Base-by-base conservation (phyloP, 352 stramenopile species). In the Phytopythium oedochilum region DNA sequence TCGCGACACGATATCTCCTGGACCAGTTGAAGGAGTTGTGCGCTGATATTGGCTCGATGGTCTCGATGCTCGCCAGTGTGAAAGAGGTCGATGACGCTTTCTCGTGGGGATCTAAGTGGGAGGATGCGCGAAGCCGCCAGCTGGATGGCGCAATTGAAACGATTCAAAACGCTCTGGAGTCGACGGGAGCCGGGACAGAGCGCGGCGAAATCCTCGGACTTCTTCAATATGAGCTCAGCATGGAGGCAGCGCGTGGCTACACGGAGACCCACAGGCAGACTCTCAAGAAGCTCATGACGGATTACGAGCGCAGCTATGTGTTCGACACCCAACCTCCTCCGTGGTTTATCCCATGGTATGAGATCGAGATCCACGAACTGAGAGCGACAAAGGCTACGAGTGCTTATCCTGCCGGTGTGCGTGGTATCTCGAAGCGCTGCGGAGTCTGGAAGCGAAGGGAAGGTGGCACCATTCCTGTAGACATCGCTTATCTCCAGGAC, bases 311-410 rank as follows among this genome's bases (percentile, higher is more conserved):
- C 10, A 7, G 38, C 0, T 15, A 0, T 23, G 44, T 51, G 2
- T 36, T 38, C 28, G 28, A 51, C 25, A 26, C 26, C 6, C 15
- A 3, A 8, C 9, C 18, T 18, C 25, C n/a, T 5, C 8, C 7
- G 2, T 53, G 47, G 47, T 32, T 53, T 9, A n/a, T 53, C 28
- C 47, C 47, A 1, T 53, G 47, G 47, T 53, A 43, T 31, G 47
- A 53, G 15, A 17, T 53, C n/a, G 47, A 43, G 20, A 5, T 42
- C 18, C 10, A 26, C 1, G 38, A 44, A 5, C 3, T 15, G 4
- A 36, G 32, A 31, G 40, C 8, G 17, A 14, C 5, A 3, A 17
- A 12, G 9, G 15, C 26, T 14, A 36, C 25, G 18, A 51, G 44
- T 14, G 44, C 44, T 14, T 51, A 51, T 38, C 47, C 47, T 6